Evolutionary conservation across 1,284 basidiomycete genomes (phyloP), one percentile per base, ranked within the genome.

Genomic region (Mycosarcoma maydis): DNA sequence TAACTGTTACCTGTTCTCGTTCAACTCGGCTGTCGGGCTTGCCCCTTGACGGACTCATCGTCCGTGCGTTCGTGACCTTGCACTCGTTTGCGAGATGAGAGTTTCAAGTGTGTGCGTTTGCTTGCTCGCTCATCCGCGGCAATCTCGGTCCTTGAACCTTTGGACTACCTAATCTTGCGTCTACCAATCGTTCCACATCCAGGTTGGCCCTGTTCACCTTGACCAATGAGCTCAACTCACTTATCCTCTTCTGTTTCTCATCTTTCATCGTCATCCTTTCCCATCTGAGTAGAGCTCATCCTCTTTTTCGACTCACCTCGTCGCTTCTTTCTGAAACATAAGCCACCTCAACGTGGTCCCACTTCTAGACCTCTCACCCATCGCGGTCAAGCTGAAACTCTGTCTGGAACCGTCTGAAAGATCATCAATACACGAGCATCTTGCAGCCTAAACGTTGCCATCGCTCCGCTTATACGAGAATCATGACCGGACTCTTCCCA

Each of bases 401-500:
- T n/a, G n/a, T n/a, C n/a, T n/a, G n/a, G n/a, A n/a, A n/a, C n/a
- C n/a, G n/a, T n/a, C n/a, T n/a, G n/a, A n/a, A n/a, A n/a, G n/a
- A n/a, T n/a, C n/a, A n/a, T n/a, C n/a, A n/a, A 38, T 20, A 20
- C 27, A 23, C 42, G 32, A 40, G n/a, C n/a, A n/a, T n/a, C n/a
- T n/a, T n/a, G n/a, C n/a, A n/a, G n/a, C n/a, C n/a, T n/a, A n/a
- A n/a, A n/a, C n/a, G n/a, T n/a, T n/a, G n/a, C n/a, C n/a, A n/a
- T n/a, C n/a, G n/a, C n/a, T 6, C 32, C 10, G 13, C 13, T 37
- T 8, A 20, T 26, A 43, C 14, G n/a, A 24, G 36, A 30, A 45
- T 17, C 22, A 69, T 70, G 66, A 51, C 66, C 14, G 52, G 60
- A 10, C 52, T 61, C 16, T 60, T 70, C 39, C 60, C 66, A 17